phyloP scores from a whole-genome alignment of 2,329 filamentous ascomycete species.

The Talaromyces albobiverticillius region DNA sequence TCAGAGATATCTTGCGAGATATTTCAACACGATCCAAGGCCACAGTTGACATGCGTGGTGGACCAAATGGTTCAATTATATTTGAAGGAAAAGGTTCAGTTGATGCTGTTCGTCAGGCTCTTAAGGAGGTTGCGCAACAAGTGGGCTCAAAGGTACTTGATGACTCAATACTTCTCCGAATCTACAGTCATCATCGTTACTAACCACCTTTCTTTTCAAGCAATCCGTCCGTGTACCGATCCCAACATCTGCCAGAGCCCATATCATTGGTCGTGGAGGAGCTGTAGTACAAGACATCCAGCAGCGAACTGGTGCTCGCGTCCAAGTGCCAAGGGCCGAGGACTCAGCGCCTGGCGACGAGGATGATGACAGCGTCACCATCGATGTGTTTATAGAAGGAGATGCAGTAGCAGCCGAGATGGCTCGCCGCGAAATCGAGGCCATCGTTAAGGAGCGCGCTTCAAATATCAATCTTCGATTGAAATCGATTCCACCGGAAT shows the following conservation, averaged over 20 bases:
- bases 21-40: slow-evolving; percentile 91
- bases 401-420: slow-evolving; percentile 83
- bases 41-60: slow-evolving; percentile 71
- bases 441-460: slow-evolving; percentile 82
- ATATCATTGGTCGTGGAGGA: slow-evolving; percentile 91
- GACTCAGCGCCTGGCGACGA: slow-evolving; percentile 64
- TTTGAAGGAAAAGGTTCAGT: slow-evolving; percentile 84
- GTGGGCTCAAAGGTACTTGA: slow-evolving; percentile 73
- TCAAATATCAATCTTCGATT: slow-evolving; percentile 79
- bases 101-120: slow-evolving; percentile 78
- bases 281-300: slow-evolving; percentile 86
- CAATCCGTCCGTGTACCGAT: slow-evolving; percentile 73
- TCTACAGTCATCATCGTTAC: slow-evolving; percentile 3
- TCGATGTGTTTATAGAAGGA: slow-evolving; percentile 86
- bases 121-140: slow-evolving; percentile 84
- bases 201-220: slow-evolving; percentile 33
- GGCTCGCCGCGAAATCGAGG: slow-evolving; percentile 78
- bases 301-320: slow-evolving; percentile 82
- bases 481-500: slow-evolving; percentile 81
- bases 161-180: neutral
- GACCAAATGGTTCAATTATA: slow-evolving; percentile 68
- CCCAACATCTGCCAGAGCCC: slow-evolving; percentile 76
- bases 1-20: slow-evolving; percentile 81
- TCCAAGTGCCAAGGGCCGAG: slow-evolving; percentile 82
- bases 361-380: slow-evolving; percentile 71